Percentiles rank a stretch among this genome's conserved stretches.
These are phyloP conservation scores for Zancudomyces culisetae DNA, from an alignment of 371 early-diverging fungal genomes.

Conservation along the genomic window DNA sequence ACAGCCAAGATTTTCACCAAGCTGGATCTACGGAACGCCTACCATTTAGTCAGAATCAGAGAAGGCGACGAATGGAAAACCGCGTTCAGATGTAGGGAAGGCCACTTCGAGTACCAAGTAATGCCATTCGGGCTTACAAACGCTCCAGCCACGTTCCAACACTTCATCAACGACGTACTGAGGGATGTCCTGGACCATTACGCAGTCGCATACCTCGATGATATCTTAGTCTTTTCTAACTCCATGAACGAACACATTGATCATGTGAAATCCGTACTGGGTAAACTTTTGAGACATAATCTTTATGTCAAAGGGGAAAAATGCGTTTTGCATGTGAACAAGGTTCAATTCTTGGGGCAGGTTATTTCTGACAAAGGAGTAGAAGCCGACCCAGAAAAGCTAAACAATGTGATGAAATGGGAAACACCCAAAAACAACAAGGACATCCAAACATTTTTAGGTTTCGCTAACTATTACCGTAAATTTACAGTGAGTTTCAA, in stretches of 20 bases:
- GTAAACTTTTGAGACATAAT: slow-evolving; percentile 9
- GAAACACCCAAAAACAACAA: slow-evolving; percentile 3
- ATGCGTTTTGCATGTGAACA: slow-evolving; percentile 24
- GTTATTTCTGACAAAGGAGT: slow-evolving; percentile 8
- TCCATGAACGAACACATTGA: slow-evolving; percentile 5
- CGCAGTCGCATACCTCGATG: slow-evolving; percentile 5
- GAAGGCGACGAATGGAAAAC: slow-evolving; percentile 24
- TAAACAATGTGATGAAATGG: slow-evolving; percentile 1
- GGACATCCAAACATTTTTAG: slow-evolving; percentile 3
- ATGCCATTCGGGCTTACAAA: slow-evolving; percentile 26
- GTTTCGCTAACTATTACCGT: slow-evolving; percentile 5
- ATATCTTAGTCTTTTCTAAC: slow-evolving; percentile 7
- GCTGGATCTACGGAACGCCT: slow-evolving; percentile 26
- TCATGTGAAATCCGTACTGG: slow-evolving; percentile 14
- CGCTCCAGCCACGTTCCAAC: slow-evolving; percentile 5
- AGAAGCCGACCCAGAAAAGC: background rate
- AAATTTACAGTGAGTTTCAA: slow-evolving; percentile 2
- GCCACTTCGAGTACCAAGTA: slow-evolving; percentile 21
- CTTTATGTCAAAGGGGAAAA: slow-evolving; percentile 26
- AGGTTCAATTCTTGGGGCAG: slow-evolving; percentile 28
- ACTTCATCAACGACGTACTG: background rate
- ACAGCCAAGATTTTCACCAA: slow-evolving; percentile 25
- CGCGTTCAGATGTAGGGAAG: slow-evolving; percentile 21
- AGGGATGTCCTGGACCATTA: slow-evolving; percentile 1
- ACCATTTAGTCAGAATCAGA: slow-evolving; percentile 15